phyloP scores from a whole-genome alignment of 768 basidiomycete genomes.

The Xerocomellus intermedius region DNA sequence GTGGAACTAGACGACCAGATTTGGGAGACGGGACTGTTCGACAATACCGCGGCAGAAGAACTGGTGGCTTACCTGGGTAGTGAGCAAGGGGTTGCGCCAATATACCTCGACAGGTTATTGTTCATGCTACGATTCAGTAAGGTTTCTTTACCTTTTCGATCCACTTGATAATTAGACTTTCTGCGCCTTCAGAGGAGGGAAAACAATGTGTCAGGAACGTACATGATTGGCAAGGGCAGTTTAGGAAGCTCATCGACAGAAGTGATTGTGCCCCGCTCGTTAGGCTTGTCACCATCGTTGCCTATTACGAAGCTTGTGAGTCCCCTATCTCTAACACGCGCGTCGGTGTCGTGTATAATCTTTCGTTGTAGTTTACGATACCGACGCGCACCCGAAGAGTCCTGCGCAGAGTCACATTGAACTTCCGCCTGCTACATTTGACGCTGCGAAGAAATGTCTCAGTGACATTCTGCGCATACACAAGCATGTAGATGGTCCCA shows the following conservation, averaged over 20 bases:
- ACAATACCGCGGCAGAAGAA: slow-evolving; percentile 14
- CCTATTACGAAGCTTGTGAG: slow-evolving; percentile 24
- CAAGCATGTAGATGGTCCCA: slow-evolving; percentile 18
- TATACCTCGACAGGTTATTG: too few species aligned
- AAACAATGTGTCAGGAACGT: slow-evolving; percentile 20
- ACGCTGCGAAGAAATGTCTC: slow-evolving; percentile 18
- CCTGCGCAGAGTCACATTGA: not conserved
- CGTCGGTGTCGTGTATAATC: not conserved
- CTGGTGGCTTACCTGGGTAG: slow-evolving; percentile 10
- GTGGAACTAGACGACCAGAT: slow-evolving; percentile 4
- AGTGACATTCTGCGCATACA: slow-evolving; percentile 7
- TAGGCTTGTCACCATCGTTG: slow-evolving; percentile 21
- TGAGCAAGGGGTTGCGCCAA: slow-evolving; percentile 16
- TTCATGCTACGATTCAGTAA: slow-evolving; percentile 23
- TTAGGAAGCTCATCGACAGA: slow-evolving; percentile 11
- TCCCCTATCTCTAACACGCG: not conserved
- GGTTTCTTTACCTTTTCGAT: not conserved
- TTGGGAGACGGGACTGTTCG: slow-evolving; percentile 25
- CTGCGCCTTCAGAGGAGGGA: slow-evolving; percentile 15
- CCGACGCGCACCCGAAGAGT: not conserved
- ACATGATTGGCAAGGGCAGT: slow-evolving; percentile 9
- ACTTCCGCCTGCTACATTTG: not conserved
- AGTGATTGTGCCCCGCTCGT: slow-evolving; percentile 15
- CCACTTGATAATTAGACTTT: not conserved
- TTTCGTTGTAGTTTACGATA: slow-evolving; percentile 8